phyloP scores from a whole-genome alignment of 2,329 filamentous ascomycete species.

The Drechslera avenae region DNA sequence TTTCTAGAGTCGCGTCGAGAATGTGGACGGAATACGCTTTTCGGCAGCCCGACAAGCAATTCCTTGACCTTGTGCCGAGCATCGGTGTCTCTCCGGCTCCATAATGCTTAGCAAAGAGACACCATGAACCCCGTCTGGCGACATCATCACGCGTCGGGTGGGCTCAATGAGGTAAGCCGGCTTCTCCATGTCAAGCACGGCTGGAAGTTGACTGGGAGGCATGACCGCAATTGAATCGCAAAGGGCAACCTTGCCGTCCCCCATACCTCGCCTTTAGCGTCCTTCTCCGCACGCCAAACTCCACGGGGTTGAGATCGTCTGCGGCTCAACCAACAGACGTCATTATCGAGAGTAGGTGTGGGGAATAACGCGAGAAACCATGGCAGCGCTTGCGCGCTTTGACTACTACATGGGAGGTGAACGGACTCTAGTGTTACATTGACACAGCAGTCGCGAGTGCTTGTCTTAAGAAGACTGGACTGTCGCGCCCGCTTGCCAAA shows the following conservation, averaged over 20 bases:
- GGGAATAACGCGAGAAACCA: slow-evolving; percentile 15
- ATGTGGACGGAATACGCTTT: slow-evolving; percentile 9
- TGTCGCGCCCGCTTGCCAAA: slow-evolving; percentile 6
- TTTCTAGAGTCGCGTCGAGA: neutral
- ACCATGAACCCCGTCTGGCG: neutral
- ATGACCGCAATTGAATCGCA: slow-evolving; percentile 4
- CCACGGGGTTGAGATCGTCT: slow-evolving; percentile 14
- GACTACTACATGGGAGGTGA: neutral
- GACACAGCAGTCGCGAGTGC: neutral
- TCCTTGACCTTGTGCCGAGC: neutral
- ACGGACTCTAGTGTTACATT: slow-evolving; percentile 11
- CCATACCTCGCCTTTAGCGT: slow-evolving; percentile 9
- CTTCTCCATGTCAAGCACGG: too few species aligned
- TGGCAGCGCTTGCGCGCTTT: slow-evolving; percentile 1
- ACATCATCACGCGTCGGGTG: slow-evolving; percentile 11
- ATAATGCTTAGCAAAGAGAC: neutral
- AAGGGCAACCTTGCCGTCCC: neutral
- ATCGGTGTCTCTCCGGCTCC: neutral
- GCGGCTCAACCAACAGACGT: slow-evolving; percentile 22
- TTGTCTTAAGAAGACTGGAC: slow-evolving; percentile 4
- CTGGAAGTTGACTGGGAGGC: too few species aligned
- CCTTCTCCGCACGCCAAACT: slow-evolving; percentile 24
- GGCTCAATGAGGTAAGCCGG: slow-evolving; percentile 6
- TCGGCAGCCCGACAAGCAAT: slow-evolving; percentile 14
- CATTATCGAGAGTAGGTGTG: slow-evolving; percentile 16